Percentiles rank a stretch among this genome's conserved stretches.
Conservation (phyloP, 768 basidiomycete genomes). For the Amanita muscaria region DNA sequence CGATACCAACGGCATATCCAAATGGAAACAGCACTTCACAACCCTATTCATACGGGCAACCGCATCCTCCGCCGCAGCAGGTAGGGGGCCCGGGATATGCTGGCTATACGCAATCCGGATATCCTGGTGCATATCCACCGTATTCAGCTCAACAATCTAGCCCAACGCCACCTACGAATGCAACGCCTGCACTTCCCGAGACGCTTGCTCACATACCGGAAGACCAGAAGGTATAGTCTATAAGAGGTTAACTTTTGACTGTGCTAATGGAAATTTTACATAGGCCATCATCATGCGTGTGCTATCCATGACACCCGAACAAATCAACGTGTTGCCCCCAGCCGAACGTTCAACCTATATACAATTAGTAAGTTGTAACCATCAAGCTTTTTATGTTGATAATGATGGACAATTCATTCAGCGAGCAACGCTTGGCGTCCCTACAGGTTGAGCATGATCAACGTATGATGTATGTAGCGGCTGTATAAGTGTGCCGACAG, state of each 20-base stretch:
- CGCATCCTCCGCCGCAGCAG: conserved; percentile 2
- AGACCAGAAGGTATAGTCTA: conserved; percentile 51
- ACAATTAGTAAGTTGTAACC: conserved; percentile 64
- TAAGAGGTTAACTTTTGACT: conserved; percentile 13
- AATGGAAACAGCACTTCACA: conserved; percentile 8
- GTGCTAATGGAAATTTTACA: conserved; percentile 4
- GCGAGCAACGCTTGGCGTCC: conserved; percentile 33
- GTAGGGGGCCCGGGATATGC: neutral
- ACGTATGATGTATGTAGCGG: too few species aligned
- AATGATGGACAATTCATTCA: conserved; percentile 12
- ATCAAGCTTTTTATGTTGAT: too few species aligned
- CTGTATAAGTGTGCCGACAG: too few species aligned
- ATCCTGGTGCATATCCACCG: conserved; percentile 16
- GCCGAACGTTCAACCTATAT: conserved; percentile 69
- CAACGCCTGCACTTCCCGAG: conserved; percentile 32
- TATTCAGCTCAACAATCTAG: conserved; percentile 16
- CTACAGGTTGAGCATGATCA: conserved; percentile 19
- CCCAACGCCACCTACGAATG: conserved; percentile 18
- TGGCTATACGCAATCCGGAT: conserved; percentile 8
- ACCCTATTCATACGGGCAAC: conserved; percentile 18
- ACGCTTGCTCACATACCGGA: conserved; percentile 54
- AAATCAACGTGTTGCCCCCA: conserved; percentile 68
- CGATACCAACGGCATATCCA: conserved; percentile 15
- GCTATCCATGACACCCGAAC: conserved; percentile 74
- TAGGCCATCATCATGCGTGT: conserved; percentile 74